Evolutionary conservation across 257 asterid genomes (phyloP), one percentile per base, ranked within the genome.

Genomic region (Jacaranda copaia): DNA sequence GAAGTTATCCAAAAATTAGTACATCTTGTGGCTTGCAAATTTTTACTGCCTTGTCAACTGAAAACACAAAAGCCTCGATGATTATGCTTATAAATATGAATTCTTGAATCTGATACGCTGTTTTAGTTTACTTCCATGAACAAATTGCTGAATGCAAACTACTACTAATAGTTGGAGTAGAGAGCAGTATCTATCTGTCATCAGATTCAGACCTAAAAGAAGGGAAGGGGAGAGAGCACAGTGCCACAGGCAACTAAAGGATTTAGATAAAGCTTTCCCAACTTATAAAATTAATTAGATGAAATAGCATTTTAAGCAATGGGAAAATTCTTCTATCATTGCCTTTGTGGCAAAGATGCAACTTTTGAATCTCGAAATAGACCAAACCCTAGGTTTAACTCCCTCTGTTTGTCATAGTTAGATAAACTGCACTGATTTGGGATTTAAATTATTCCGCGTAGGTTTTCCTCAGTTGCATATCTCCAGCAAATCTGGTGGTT

Each of bases 401-500:
- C 32, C 32, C 32, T 25, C 32, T 25, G 32, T 25, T 25, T 25
- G 32, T 2, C 32, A 25, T 38, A 19, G 13, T 19, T 19, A 8
- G 4, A 19, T 13, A 10, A 8, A 59, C 49, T 25, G 32, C 32
- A 2, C 32, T 60, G n/a, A 73, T 60, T 49, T 39, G 36, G 15
- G 11, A 7, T 16, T 49, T 70, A 19, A 4, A 25, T 58, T 46
- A 39, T 52, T 82, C 56, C 48, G 3, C 76, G 38, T 66, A 90
- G 96, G 75, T 90, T 90, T 72, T 12, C 62, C 10, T 82, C 90
- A 7, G 80, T 90, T 62, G 90, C 93, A 25, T 90, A 88, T 76
- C 93, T 90, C 74, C 96, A 88, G 72, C 96, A 90, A 72, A 90
- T 80, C 64, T 90, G 96, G 96, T 90, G 93, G 96, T 79, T 90